Evolutionary conservation across 306 rosid species (phyloP), one percentile per base, ranked within the genome.

Genomic region (Carpinus viminea): DNA sequence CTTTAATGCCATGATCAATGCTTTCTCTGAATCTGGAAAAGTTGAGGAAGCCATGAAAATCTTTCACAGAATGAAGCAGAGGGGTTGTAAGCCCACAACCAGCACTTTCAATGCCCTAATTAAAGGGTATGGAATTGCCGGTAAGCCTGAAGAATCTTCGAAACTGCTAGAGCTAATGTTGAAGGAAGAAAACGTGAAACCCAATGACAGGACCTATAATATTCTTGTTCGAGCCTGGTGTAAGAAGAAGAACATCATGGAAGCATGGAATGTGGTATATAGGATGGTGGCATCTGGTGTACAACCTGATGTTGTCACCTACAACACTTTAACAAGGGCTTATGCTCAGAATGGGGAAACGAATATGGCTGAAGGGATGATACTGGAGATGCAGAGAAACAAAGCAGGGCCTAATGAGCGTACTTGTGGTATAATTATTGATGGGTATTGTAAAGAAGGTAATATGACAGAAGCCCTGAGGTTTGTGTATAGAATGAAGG

Each of bases 21-120:
- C 98, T 3, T 95, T 86, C 73, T 90, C 90, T 24, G 98, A 94
- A 68, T 90, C 96, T 18, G 95, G 97, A 73, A 89, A 90, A 74
- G 76, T 91, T 2, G 82, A 87, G 26, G 87, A 86, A 80, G 98
- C 97, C 79, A 86, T 87, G 97, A 73, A 91, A 81, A 78, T 85
- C 78, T 90, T 91, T 81, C 88, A 54, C 66, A 91, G 89, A 83
- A 92, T 95, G 98, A 87, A 86, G 90, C 89, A 82, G 82, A 82
- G 59, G 59, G 90, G 90, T 78, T 95, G 98, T 76, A 92, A 88
- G 84, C 96, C 98, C 24, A 92, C 95, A 72, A 86, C 90, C 55
- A 90, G 92, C 84, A 95, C 98, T 74, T 95, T 87, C 80, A 95
- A 95, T 79, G 89, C 97, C 55, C 98, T 94, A 74, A 89, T 94